Evolutionary conservation across 768 basidiomycete species (phyloP), one percentile per base, ranked within the genome.

Genomic region (Lentinula lateritia): DNA sequence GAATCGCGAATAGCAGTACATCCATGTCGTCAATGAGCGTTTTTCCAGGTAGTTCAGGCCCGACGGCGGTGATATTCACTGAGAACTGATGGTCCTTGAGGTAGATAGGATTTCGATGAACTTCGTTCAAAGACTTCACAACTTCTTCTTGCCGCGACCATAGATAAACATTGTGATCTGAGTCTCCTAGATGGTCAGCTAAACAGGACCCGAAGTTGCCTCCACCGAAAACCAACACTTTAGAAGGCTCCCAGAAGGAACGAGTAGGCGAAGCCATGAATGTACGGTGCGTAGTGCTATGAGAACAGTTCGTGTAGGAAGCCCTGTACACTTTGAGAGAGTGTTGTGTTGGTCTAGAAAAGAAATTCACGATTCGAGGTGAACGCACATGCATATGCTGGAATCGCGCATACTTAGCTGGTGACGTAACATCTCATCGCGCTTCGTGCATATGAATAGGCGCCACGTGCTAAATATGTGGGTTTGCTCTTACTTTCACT

Each of bases 151-250:
- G 82, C 16, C 92, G 81, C 23, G 88, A 85, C 92, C 93, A 94
- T 73, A 93, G 79, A 67, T 78, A 87, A 5, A 93, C 91, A 42
- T 85, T 79, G 69, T 93, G 92, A 50, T 86, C 80, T 5, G 85
- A 88, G 75, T 93, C 85, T 35, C 89, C 92, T 23, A 95, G 84
- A 74, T 95, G 92, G 64, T 93, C 93, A 38, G 92, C 92, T 13
- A 93, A 83, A 74, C 92, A 94, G 57, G 87, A 90, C 16, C 91
- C 92, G 76, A 94, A 94, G 73, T 93, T 93, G 55, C 92, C 92
- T 56, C 90, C 83, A 58, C 92, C 92, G 61, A 93, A 81, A 41
- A 94, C 79, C 38, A 92, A 73, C 46, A 84, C 80, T 64, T 80
- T 80, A 41, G 80, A 81, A 52, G 74, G 72, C 16, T 72, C 66